phyloP scores from a whole-genome alignment of 208 protist species.

The Crithidia bombi region DNA sequence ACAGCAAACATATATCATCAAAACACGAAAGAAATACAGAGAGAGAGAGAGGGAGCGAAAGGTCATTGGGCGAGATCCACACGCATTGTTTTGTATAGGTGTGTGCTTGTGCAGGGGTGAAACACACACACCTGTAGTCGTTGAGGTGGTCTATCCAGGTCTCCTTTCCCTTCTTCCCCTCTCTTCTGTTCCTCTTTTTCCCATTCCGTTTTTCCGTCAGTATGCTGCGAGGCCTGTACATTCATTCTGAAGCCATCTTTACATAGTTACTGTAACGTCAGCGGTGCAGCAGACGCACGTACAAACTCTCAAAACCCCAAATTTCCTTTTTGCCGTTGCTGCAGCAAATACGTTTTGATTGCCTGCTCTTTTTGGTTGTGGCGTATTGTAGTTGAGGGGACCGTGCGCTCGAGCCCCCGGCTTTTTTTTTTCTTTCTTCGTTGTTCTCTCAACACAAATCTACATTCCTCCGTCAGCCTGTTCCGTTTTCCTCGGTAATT shows the following conservation, averaged over 20 bases:
- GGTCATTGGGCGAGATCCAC: neutral
- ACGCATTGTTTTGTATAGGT: no score
- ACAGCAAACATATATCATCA: no score
- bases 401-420: neutral
- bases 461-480: neutral
- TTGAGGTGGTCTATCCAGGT: neutral
- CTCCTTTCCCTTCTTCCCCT: neutral
- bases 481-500: neutral
- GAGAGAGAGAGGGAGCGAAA: neutral
- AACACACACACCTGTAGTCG: no score
- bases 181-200: neutral
- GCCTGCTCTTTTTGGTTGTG: neutral
- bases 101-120: no score
- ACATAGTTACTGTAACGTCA: no score
- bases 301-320: no score
- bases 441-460: neutral
- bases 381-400: neutral
- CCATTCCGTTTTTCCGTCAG: neutral
- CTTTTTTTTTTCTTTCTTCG: constrained; percentile 2
- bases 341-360: no score
- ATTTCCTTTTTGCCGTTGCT: no score
- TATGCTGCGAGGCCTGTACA: no score
- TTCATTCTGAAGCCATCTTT: no score
- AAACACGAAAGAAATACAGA: no score
- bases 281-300: no score